These are phyloP conservation scores for Globisporangium camurandrum DNA, from an alignment of 352 stramenopile species.

Conservation along the genomic window DNA sequence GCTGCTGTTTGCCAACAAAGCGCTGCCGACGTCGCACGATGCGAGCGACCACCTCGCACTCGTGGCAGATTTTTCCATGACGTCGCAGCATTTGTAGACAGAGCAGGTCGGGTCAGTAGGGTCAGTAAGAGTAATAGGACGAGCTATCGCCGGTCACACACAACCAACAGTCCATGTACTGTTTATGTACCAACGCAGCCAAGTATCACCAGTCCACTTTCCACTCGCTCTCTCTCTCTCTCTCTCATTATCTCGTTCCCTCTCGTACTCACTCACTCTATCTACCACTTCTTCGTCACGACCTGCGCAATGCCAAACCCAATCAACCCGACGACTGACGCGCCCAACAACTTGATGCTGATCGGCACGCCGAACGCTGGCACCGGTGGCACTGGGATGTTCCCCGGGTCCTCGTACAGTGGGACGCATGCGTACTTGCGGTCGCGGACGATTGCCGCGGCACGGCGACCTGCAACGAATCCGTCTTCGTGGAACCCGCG, in stretches of 20 bases:
- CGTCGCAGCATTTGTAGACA: slow-evolving; percentile 5
- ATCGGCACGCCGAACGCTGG: slow-evolving; percentile 68
- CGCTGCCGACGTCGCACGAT: slow-evolving; percentile 44
- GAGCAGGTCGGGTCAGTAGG: not conserved
- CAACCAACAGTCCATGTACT: not conserved
- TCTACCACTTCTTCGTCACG: slow-evolving; percentile 33
- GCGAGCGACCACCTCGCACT: slow-evolving; percentile 64
- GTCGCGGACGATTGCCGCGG: slow-evolving; percentile 71
- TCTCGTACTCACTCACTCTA: not conserved
- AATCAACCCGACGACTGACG: slow-evolving; percentile 40
- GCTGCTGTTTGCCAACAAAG: slow-evolving; percentile 41
- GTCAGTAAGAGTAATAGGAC: not conserved
- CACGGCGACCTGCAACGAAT: slow-evolving; percentile 76
- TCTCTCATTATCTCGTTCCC: not conserved
- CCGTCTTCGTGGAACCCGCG: slow-evolving; percentile 84
- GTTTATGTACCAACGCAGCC: not conserved
- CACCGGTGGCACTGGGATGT: slow-evolving; percentile 63
- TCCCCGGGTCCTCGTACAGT: slow-evolving; percentile 80
- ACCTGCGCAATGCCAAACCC: slow-evolving; percentile 60
- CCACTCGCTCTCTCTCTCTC: too few species aligned
- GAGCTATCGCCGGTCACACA: slow-evolving; percentile 1
- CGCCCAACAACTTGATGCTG: slow-evolving; percentile 49
- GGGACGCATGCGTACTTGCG: slow-evolving; percentile 57
- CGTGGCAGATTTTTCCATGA: slow-evolving; percentile 51
- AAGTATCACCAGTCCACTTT: not conserved